Base-by-base conservation (phyloP, 768 basidiomycete species). In the Leccinellum albellum region DNA sequence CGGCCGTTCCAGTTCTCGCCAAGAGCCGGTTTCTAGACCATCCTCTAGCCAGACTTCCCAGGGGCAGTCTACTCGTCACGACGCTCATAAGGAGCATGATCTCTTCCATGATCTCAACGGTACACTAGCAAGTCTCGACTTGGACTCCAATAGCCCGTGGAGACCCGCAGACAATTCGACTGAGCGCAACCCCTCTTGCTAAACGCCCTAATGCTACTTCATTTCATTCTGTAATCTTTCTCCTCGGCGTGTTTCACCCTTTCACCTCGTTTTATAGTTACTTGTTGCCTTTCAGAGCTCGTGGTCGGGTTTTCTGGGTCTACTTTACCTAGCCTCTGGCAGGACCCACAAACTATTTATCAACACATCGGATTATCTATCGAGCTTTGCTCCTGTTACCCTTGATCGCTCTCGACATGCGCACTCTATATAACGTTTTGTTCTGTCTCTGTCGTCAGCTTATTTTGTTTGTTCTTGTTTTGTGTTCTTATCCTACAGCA, bases 61-160 rank as follows among this genome's bases (percentile, higher is more conserved):
- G 26, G 66, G 66, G 33, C 63, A 54, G 6, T 60, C 57, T 28
- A 59, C 52, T 40, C 60, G 66, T 50, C 70, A 64, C 56, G 62
- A 67, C 56, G 35, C 59, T 51, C 61, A 61, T 48, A 67, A 74
- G 57, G 82, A 82, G 50, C 75, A 78, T 17, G 85, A 86, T 57
- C 51, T 69, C 29, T 79, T 91, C 61, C 82, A 82, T 37, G 88
- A 90, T 70, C 70, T 92, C 52, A 91, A 88, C 63, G 86, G 87
- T 21, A 89, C 86, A 28, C 77, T 92, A 37, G 87, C 89, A 32
- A 89, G 85, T 68, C 80, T 91, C 15, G 80, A 89, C 61, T 73
- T 91, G 55, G 86, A 85, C 64, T 62, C 72, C 57, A 70, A 66
- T 55, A 67, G 56, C 29, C 68, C 69, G n/a, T 76, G 75, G 75